Evolutionary conservation across 495 filamentous ascomycete species (phyloP), one percentile per base, ranked within the genome.

Genomic region (Cryomyces minteri): DNA sequence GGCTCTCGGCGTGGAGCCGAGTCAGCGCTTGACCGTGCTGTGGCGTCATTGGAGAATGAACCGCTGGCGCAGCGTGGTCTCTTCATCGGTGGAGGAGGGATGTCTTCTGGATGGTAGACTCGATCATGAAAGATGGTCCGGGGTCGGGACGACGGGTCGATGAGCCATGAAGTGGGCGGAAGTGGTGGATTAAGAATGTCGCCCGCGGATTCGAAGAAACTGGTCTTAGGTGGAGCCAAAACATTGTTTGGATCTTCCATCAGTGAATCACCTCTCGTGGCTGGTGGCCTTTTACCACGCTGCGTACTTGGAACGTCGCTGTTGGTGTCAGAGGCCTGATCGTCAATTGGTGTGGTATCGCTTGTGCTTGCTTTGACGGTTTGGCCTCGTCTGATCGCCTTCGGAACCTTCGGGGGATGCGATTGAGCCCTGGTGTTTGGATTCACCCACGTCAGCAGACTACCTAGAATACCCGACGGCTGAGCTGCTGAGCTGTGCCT

Each of bases 121-220:
- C 90, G 80, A 59, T 96, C 90, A 63, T 98, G 90, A 63, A 95
- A 95, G 48, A 98, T 96, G 9, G 92, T 94, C 34, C 82, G 74
- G 5, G 84, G 74, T n/a, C 90, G 82, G 41, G 74, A 76, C 32
- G 78, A 69, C 10, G 88, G 88, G 46, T 94, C 77, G 45, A 83
- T 69, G 32, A 98, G 68, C 56, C 84, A 98, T 31, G 82, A 76
- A 4, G 71, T 67, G 0, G 81, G 72, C 10, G 90, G 88, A 3
- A 96, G 62, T 8, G 85, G 90, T 2, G 92, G 90, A 62, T 87
- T 88, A 28, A 98, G 70, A 14, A 98, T 62, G 56, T 96, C 88
- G 8, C 84, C 82, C 2, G 90, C 90, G 0, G 88, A 85, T 64
- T 98, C 90, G 46, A 98, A 90, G 44, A 98, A 78, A 1, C 82